Base-by-base conservation (phyloP, 208 protist species). In the Acanthamoeba triangularis region DNA sequence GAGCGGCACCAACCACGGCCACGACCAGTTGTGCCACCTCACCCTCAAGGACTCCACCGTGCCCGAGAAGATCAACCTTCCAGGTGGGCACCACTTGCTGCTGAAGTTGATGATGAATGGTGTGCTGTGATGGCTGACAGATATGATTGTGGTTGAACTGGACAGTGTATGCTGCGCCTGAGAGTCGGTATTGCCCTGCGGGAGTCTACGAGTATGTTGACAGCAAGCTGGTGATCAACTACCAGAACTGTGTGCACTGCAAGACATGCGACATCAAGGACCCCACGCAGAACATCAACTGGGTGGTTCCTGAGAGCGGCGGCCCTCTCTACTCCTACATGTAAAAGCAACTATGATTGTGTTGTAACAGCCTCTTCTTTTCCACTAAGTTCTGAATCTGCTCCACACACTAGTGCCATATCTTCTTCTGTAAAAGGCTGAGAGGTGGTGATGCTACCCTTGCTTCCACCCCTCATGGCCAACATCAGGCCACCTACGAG, bases 261-360 rank as follows among this genome's bases (percentile, higher is more conserved):
- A 99, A 99, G 97, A 99, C 99, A 25, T 99, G 99, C 97, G 99
- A 99, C 96, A 99, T 99, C 94, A 99, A 99, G 96, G 99, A 99
- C 96, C 99, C 99, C 49, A 99, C 97, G 23, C 98, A 99, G 97
- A 99, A 99, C 96, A 99, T 99, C 90, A 97, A 99, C 95, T 99
- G 99, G 98, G 98, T 96, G 33, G 98, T 99, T 49, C 99, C 99
- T 3, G 99, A 99, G 97, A 99, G 98, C 63, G 96, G 97, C 54
- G 98, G 98, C 80, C 90, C 90, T 30, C 49, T 67, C 47, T 94
- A 94, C 74, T 56, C 65, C 11, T 54, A 25, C 67, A 94, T 84
- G 67, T 94, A 82, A 94, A 49, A 14, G 28, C 69, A 18, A 1
- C 67, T n/a, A n/a, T n/a, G n/a, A 3, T 41, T 41, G 37, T 3